Conservation (phyloP, 2,329 filamentous ascomycete species). For the Calycina herbarum region DNA sequence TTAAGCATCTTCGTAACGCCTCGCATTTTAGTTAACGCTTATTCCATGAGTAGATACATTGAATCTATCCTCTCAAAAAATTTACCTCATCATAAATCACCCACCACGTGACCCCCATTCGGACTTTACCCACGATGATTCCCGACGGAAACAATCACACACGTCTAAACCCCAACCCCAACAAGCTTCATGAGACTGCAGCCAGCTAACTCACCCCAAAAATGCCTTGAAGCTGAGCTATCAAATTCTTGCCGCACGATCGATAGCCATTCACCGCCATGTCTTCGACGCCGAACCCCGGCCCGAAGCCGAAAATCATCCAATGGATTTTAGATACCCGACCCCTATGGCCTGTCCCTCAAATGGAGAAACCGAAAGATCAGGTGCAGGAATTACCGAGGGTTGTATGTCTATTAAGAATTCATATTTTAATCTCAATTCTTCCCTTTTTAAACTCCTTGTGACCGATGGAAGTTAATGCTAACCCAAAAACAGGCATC, state of each 20-base stretch:
- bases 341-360: constrained; percentile 51
- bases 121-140: too few relatives aligned
- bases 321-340: constrained; percentile 66
- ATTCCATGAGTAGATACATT: too few relatives aligned
- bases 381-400: constrained; percentile 40
- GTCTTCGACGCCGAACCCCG: background rate
- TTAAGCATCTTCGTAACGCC: too few relatives aligned
- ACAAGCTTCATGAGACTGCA: too few relatives aligned
- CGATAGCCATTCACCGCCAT: background rate
- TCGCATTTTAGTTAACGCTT: too few relatives aligned
- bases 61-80: too few relatives aligned
- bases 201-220: background rate
- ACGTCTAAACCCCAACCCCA: too few relatives aligned
- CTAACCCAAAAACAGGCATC: constrained; percentile 45
- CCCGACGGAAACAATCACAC: too few relatives aligned
- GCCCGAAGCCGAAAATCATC: constrained; percentile 43
- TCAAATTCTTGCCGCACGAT: background rate
- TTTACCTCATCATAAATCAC: too few relatives aligned
- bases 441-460: background rate
- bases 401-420: constrained; percentile 24
- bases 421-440: background rate
- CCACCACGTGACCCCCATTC: too few relatives aligned
- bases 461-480: background rate
- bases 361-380: constrained; percentile 39
- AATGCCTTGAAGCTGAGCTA: background rate